Base-by-base conservation (phyloP, 176 grass and related monocot species). In the Aegilops tauschii region DNA sequence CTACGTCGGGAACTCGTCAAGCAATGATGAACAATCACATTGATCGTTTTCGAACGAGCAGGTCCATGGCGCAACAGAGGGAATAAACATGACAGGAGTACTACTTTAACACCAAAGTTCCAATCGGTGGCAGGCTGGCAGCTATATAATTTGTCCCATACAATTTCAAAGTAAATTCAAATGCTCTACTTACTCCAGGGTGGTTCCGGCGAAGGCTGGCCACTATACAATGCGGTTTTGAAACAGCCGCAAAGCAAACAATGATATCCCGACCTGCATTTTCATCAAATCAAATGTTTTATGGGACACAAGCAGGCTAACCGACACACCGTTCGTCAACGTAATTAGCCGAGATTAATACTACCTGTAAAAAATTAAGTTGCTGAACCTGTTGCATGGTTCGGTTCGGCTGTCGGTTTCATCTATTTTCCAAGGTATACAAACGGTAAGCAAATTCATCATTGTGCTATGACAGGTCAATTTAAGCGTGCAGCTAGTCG, bases 381-480 rank as follows among this genome's bases (percentile, higher is more conserved):
- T 49, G 42, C 72, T 34, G 30, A 37, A 40, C 78, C 44, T 14
- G 13, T 8, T 88, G 16, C 72, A 28, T 0, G 21, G 87, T 84
- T 65, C 10, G 78, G 76, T 61, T 16, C 40, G 40, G 30, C 78
- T 62, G 76, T 84, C 81, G 23, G 20, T 52, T 78, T 58, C 74
- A 71, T 35, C 1, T 4, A 36, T 76, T 82, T 52, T 17, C 13
- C 28, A 18, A 12, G 52, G 31, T 64, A 16, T 30, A 76, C 17
- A 76, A 76, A 4, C 29, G 3, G 27, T 31, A 76, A 76, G 45
- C 1, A 52, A 76, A 76, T 52, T 18, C 9, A 62, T 62, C 54
- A 59, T 58, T 58, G 6, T 59, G 9, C 42, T 50, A 18, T 50
- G 13, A 25, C 17, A 30, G 1, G 44, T 50, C 72, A 54, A 54